A percentile compares a stretch with the other conserved stretches of the same genome.
Conservation (phyloP, 441 rosid genomes). For the Bruguiera hainesii region DNA sequence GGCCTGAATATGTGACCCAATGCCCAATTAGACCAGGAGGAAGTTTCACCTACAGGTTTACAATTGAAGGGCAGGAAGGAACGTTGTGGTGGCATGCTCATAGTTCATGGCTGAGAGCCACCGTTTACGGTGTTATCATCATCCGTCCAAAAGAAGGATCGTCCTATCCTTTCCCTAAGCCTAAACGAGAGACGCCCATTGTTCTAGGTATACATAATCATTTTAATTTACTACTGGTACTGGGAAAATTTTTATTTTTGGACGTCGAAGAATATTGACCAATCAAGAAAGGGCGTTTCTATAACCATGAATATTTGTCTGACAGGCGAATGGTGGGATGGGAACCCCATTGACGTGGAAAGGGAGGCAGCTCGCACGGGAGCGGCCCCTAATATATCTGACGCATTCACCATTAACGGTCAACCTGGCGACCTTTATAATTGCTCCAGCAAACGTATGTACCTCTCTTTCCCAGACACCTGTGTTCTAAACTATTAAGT, state of each 20-base stretch:
- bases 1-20: constrained; percentile 87
- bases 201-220: constrained; percentile 54
- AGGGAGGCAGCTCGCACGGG: constrained; percentile 68
- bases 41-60: constrained; percentile 75
- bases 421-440: constrained; percentile 91
- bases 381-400: constrained; percentile 66
- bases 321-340: constrained; percentile 93
- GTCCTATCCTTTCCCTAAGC: constrained; percentile 65
- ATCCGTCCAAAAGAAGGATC: constrained; percentile 59
- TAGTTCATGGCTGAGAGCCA: constrained; percentile 94
- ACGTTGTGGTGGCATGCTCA: constrained; percentile 99
- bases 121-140: constrained; percentile 81
- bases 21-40: constrained; percentile 87
- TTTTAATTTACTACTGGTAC: neutral
- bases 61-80: constrained; percentile 79
- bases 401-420: constrained; percentile 85
- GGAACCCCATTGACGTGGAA: constrained; percentile 72
- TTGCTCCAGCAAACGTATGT: constrained; percentile 68
- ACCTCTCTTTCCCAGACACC: neutral
- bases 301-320: constrained; percentile 1
- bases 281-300: neutral
- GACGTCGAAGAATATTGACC: neutral
- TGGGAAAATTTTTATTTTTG: too few relatives aligned
- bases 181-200: constrained; percentile 59
- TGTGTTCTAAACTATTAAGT: neutral